These are phyloP conservation scores for Sporothrix globosa DNA, from an alignment of 2,329 filamentous ascomycete genomes.

Conservation along the genomic window DNA sequence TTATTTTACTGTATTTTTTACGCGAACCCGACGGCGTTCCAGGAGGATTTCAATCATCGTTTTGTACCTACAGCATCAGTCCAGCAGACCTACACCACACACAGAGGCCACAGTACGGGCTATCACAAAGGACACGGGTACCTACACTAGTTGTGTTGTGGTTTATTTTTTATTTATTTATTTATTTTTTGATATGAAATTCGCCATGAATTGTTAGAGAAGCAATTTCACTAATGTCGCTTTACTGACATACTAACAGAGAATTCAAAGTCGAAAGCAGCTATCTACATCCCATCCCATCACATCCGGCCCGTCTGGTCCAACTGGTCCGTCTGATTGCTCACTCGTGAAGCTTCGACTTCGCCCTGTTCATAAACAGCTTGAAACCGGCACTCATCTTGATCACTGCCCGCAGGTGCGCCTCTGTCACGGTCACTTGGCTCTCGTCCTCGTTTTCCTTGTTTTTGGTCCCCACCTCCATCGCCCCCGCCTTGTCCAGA, in stretches of 20 bases:
- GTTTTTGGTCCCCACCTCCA: neutral
- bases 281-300: no score
- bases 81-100: neutral
- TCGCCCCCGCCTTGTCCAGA: neutral
- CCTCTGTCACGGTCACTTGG: conserved; percentile 42
- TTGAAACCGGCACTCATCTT: conserved; percentile 48
- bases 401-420: conserved; percentile 45
- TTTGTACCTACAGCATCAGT: conserved; percentile 20
- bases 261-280: no score
- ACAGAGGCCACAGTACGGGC: neutral
- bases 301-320: no score
- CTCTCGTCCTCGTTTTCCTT: conserved; percentile 35
- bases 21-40: neutral
- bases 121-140: neutral
- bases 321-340: no score
- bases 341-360: neutral
- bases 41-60: neutral
- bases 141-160: neutral
- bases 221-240: no score
- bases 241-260: no score
- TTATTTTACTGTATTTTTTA: neutral
- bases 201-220: neutral
- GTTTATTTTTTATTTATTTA: conserved; percentile 1
- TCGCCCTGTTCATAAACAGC: conserved; percentile 39
- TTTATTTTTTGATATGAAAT: neutral